Conservation (phyloP, 345 rosid species). For the Acer yangbiense region DNA sequence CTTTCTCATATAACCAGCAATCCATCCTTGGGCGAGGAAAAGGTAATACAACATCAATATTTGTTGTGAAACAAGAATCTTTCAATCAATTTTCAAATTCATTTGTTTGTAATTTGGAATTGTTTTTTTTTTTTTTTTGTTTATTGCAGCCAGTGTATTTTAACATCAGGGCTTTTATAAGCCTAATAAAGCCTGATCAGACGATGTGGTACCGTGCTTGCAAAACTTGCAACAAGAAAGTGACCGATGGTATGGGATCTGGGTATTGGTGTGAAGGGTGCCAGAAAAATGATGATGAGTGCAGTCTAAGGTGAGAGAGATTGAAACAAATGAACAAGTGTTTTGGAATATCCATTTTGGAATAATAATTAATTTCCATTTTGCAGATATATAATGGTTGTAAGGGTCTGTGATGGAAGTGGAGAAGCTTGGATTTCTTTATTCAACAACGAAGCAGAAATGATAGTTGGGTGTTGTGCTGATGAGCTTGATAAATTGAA, state of each 20-base stretch:
- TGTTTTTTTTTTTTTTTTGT: background rate
- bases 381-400: slow-evolving; percentile 73
- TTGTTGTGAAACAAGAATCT: too few species aligned
- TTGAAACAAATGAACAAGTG: background rate
- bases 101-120: background rate
- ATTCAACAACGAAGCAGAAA: slow-evolving; percentile 83
- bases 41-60: slow-evolving; percentile 49
- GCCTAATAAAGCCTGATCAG: slow-evolving; percentile 87
- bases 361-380: background rate
- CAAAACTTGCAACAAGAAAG: slow-evolving; percentile 93
- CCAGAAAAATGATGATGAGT: slow-evolving; percentile 82
- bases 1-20: slow-evolving; percentile 65
- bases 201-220: slow-evolving; percentile 97
- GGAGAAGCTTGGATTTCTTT: slow-evolving; percentile 83
- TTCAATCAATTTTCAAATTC: too few species aligned
- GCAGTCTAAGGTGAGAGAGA: slow-evolving; percentile 64
- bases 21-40: slow-evolving; percentile 69
- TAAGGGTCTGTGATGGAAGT: slow-evolving; percentile 67
- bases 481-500: slow-evolving; percentile 75
- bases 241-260: slow-evolving; percentile 79
- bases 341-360: background rate
- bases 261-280: slow-evolving; percentile 99
- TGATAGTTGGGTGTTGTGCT: slow-evolving; percentile 74
- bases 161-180: slow-evolving; percentile 63
- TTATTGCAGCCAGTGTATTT: slow-evolving; percentile 70